Evolutionary conservation across 768 basidiomycete genomes (phyloP).

Genomic region (Trametes meyenii): DNA sequence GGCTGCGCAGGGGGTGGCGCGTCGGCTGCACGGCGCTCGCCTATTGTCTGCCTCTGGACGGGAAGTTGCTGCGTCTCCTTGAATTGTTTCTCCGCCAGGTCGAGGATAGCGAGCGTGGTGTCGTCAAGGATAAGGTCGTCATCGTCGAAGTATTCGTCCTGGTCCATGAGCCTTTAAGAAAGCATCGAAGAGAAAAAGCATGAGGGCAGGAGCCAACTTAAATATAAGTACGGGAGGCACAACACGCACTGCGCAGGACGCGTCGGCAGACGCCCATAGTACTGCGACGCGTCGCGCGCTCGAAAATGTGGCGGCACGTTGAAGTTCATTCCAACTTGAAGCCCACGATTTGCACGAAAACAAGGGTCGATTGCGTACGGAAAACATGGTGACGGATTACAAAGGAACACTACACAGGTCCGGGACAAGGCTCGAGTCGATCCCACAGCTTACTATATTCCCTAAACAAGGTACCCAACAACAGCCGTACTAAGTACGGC

Average conservation of each 20-base stretch:
- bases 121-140: conserved; percentile 70
- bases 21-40: conserved; percentile 34
- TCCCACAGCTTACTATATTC: neutral
- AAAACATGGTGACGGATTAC: conserved; percentile 7
- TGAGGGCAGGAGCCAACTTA: conserved; percentile 1
- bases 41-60: conserved; percentile 26
- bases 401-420: conserved; percentile 3
- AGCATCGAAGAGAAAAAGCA: conserved; percentile 8
- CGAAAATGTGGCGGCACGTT: neutral
- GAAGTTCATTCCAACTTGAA: too few relatives aligned
- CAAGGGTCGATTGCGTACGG: conserved; percentile 2
- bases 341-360: neutral
- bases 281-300: conserved; percentile 1
- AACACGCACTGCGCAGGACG: neutral
- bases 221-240: neutral
- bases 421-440: neutral
- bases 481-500: too few relatives aligned
- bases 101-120: conserved; percentile 60
- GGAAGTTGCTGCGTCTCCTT: conserved; percentile 24
- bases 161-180: conserved; percentile 47
- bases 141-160: conserved; percentile 60
- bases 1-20: conserved; percentile 22
- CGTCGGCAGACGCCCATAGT: neutral
- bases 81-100: conserved; percentile 54
- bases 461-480: too few relatives aligned